Evolutionary conservation across 192 early-diverging fungal genomes (phyloP).

Genomic region (Phlyctochytrium arcticum): DNA sequence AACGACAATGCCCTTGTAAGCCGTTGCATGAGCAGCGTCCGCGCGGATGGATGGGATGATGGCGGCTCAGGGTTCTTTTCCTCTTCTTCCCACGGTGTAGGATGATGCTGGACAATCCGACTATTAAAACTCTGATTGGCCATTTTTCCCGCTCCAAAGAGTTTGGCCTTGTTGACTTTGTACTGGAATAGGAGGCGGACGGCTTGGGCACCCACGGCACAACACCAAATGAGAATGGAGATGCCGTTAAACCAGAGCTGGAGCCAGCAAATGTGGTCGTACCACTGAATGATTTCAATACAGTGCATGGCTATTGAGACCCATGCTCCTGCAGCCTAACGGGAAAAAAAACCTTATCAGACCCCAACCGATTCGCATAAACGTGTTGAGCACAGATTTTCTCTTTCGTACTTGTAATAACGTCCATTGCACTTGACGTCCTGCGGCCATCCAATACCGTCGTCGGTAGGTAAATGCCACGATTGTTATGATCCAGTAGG

Average conservation of each 20-base stretch:
- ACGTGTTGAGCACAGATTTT: neutral
- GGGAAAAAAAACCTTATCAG: neutral
- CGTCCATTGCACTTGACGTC: neutral
- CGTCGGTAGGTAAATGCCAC: neutral
- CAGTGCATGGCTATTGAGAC: neutral
- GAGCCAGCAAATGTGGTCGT: constrained; percentile 1
- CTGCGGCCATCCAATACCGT: neutral
- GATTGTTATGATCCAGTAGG: neutral
- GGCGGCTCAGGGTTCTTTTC: neutral
- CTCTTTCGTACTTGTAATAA: neutral
- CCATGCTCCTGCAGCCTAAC: neutral
- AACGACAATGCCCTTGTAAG: too few species aligned
- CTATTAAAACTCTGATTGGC: too few species aligned
- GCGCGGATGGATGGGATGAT: too few species aligned
- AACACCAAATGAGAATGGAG: neutral
- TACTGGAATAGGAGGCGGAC: constrained; percentile 16
- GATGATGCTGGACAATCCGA: neutral
- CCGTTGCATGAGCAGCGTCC: too few species aligned
- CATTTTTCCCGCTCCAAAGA: constrained; percentile 16
- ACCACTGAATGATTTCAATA: neutral
- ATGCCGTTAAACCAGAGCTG: constrained; percentile 4
- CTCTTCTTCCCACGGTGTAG: neutral
- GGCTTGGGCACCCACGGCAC: neutral
- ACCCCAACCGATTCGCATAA: neutral
- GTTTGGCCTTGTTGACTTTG: constrained; percentile 16